Conservation (phyloP, 306 rosid species). For the Sophora flavescens region DNA sequence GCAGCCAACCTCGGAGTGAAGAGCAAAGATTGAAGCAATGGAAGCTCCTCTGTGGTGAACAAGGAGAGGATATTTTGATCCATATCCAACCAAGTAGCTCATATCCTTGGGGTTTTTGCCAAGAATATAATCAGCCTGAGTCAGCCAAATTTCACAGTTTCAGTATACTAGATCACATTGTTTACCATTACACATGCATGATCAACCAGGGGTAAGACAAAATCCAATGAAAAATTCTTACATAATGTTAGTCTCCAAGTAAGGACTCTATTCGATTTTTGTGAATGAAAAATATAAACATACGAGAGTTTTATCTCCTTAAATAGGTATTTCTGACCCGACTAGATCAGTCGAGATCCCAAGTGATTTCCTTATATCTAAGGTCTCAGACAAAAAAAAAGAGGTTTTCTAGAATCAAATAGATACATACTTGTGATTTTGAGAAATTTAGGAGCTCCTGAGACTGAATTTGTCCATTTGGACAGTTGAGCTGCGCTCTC, state of each 20-base stretch:
- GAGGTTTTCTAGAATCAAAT: too few species aligned
- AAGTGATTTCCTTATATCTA: too few species aligned
- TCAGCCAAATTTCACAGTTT: constrained; percentile 23
- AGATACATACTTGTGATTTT: constrained; percentile 59
- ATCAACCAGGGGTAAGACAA: too few species aligned
- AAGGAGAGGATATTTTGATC: constrained; percentile 67
- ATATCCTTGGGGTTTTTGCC: constrained; percentile 75
- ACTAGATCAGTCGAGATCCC: neutral
- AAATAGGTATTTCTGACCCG: constrained; percentile 72
- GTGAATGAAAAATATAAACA: too few species aligned
- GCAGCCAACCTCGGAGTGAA: constrained; percentile 64
- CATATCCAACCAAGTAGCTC: constrained; percentile 84
- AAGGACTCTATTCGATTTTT: constrained; percentile 57
- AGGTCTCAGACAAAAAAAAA: neutral
- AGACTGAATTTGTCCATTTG: constrained; percentile 72
- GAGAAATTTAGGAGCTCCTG: constrained; percentile 74
- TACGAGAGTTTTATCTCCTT: too few species aligned
- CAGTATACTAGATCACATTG: neutral
- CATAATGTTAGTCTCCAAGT: too few species aligned
- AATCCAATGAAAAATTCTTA: neutral
- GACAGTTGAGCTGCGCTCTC: constrained; percentile 70
- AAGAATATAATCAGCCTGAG: constrained; percentile 78
- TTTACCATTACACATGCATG: neutral
- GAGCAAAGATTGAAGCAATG: constrained; percentile 58
- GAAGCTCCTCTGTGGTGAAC: constrained; percentile 88